phyloP scores from a whole-genome alignment of 139 green algal genomes.

The Penium margaritaceum region DNA sequence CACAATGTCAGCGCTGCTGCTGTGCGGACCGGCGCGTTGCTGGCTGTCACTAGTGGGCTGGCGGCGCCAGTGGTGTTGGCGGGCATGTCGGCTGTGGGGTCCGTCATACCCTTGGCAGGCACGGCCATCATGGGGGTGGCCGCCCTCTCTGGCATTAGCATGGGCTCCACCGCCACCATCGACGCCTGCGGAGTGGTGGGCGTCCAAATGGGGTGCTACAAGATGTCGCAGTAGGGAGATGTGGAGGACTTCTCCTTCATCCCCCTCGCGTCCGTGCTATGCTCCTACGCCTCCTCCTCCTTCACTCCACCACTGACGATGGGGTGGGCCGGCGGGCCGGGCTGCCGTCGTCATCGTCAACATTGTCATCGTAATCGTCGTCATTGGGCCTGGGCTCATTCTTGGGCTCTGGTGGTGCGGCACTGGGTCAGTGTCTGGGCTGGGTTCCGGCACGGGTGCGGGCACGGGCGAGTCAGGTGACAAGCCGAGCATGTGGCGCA shows the following conservation, averaged over 20 bases:
- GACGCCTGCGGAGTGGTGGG: constrained; percentile 41
- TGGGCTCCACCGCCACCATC: constrained; percentile 14
- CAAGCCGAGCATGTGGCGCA: too few species aligned
- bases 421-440: too few species aligned
- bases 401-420: too few species aligned
- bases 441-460: too few species aligned
- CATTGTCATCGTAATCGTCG: too few species aligned
- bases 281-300: too few species aligned
- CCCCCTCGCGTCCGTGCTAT: too few species aligned
- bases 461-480: too few species aligned
- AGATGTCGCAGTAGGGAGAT: constrained; percentile 29
- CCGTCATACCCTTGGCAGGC: constrained; percentile 1
- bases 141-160: not conserved
- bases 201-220: constrained; percentile 34
- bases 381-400: too few species aligned
- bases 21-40: constrained; percentile 11
- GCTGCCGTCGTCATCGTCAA: too few species aligned
- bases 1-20: constrained; percentile 6
- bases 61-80: constrained; percentile 13
- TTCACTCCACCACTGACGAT: too few species aligned
- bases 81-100: constrained; percentile 12
- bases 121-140: not conserved
- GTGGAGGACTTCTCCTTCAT: constrained; percentile 38
- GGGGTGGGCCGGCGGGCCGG: too few species aligned
- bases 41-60: constrained; percentile 22